Evolutionary conservation across 176 grass and related monocot species (phyloP).

Genomic region (Hyparrhenia diplandra): DNA sequence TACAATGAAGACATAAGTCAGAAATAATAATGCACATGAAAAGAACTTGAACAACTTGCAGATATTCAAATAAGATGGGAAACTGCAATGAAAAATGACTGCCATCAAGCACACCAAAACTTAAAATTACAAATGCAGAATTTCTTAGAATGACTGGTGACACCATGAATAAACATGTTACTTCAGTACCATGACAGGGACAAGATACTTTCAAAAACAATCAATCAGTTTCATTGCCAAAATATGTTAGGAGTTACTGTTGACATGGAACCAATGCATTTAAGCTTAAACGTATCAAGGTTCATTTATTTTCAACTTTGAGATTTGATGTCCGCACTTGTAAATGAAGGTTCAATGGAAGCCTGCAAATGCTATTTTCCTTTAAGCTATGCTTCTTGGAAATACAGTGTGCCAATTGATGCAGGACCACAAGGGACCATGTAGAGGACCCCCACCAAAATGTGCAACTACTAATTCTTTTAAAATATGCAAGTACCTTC

Average conservation of each 20-base stretch:
- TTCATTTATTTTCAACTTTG: not conserved
- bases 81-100: not conserved
- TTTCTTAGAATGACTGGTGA: slow-evolving; percentile 4
- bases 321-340: not conserved
- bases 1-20: slow-evolving; percentile 7
- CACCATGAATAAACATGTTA: not conserved
- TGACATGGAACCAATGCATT: not conserved
- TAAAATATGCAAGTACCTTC: not conserved
- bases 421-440: not conserved
- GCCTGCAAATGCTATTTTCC: not conserved
- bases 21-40: not conserved
- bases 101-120: not conserved
- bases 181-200: not conserved
- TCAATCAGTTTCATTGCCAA: not conserved
- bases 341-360: not conserved
- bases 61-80: slow-evolving; percentile 3
- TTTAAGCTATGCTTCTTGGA: not conserved
- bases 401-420: not conserved
- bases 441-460: not conserved
- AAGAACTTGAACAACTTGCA: slow-evolving; percentile 16
- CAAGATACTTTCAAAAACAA: slow-evolving; percentile 12
- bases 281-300: slow-evolving; percentile 2
- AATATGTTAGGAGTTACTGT: slow-evolving; percentile 2
- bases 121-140: not conserved
- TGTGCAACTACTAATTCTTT: slow-evolving; percentile 14